Evolutionary conservation across 345 rosid species (phyloP), one percentile per base, ranked within the genome.

Genomic region (Populus davidiana): DNA sequence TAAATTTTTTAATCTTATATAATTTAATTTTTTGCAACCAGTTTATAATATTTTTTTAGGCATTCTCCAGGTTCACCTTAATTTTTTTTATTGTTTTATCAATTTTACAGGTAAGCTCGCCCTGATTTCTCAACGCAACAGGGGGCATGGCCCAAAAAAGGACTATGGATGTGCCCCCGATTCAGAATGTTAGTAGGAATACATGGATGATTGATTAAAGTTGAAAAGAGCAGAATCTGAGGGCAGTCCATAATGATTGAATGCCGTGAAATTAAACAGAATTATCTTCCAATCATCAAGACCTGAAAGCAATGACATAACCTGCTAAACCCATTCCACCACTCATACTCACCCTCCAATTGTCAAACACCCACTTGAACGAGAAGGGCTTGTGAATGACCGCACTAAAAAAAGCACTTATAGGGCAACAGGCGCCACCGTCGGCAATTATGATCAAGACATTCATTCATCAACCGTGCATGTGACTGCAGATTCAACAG

Each of bases 341-440:
- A 38, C 67, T 76, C 69, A 49, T 69, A 56, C 61, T 76, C 43
- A 59, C 79, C 41, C 47, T 49, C 39, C 12, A n/a, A n/a, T 23
- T 16, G 63, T 73, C 59, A 27, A 73, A 23, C 65, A 1, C 23
- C 27, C 76, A 27, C 47, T 33, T 18, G 63, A 59, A 59, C 29
- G 5, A 23, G 63, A n/a, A n/a, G 63, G 29, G n/a, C 23, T 6
- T 27, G 67, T 29, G 13, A 49, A 66, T 65, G 43, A 64, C 62
- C 27, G 5, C 18, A 20, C 41, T 29, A 16, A 25, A 23, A 14
- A 25, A 23, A 72, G 35, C 63, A 20, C 7, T n/a, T 13, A 3
- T 20, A 31, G 2, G 9, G n/a, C 14, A 31, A 49, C 5, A 9
- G 47, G 67, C 54, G 25, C 47, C 38, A 39, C 47, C 38, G 76